phyloP scores from a whole-genome alignment of 2,329 filamentous ascomycete species.

The Kalmusia sp. region DNA sequence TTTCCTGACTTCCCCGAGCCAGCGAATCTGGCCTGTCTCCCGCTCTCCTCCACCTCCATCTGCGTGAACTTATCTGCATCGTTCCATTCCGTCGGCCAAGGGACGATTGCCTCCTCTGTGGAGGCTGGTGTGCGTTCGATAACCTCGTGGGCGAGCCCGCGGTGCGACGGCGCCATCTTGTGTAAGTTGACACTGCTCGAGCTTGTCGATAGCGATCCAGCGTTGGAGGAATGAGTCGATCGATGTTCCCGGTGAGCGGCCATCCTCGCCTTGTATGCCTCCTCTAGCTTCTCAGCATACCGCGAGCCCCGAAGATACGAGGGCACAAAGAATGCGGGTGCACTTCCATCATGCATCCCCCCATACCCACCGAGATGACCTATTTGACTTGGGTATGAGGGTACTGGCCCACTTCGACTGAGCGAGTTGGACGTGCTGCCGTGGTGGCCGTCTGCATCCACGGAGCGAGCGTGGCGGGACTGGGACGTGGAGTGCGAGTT shows the following conservation, averaged over 20 bases:
- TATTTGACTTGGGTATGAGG: conserved; percentile 58
- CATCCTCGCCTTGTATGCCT: conserved; percentile 69
- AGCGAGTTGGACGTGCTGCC: conserved; percentile 51
- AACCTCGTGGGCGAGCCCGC: conserved; percentile 82
- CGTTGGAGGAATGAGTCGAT: conserved; percentile 53
- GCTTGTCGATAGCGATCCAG: conserved; percentile 60
- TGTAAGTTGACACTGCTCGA: conserved; percentile 65
- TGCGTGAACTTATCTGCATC: conserved; percentile 75
- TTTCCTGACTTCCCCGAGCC: conserved; percentile 61
- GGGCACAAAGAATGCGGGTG: conserved; percentile 74
- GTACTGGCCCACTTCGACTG: conserved; percentile 51
- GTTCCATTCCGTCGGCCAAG: conserved; percentile 86
- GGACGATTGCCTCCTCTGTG: conserved; percentile 66
- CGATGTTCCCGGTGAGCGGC: conserved; percentile 53
- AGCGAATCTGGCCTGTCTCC: conserved; percentile 71
- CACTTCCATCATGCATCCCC: conserved; percentile 31
- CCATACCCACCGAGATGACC: conserved; percentile 41
- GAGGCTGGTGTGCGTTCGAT: conserved; percentile 75
- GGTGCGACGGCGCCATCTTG: conserved; percentile 70
- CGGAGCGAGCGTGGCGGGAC: conserved; percentile 46
- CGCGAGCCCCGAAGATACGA: conserved; percentile 81
- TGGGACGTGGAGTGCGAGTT: conserved; percentile 30
- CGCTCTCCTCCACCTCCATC: conserved; percentile 77
- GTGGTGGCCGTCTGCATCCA: conserved; percentile 60
- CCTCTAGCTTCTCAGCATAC: conserved; percentile 78